Evolutionary conservation across 2,329 filamentous ascomycete species (phyloP), one percentile per base, ranked within the genome.

Genomic region (Talaromyces sp.): DNA sequence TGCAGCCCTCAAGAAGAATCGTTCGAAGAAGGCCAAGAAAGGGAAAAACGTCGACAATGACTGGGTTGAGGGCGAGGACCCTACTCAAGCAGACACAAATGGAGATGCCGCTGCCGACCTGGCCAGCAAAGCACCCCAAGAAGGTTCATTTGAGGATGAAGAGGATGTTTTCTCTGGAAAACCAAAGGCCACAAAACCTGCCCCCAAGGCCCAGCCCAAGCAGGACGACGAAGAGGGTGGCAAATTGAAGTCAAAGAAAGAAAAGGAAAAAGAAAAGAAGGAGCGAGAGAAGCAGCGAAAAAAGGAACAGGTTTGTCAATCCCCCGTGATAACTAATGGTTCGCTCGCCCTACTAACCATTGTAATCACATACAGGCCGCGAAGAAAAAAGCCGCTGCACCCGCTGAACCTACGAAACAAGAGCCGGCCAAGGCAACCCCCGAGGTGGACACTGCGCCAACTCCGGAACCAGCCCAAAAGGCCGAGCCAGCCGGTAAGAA

Each of bases 221-320:
- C 65, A 64, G n/a, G 68, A 69, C 19, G 82, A 80, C 21, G 82
- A 78, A 11, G 82, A 81, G 4, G 80, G 81, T 62, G 88, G 88
- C 51, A 85, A 87, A 59, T 83, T 98, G 55, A 87, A 98, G 79
- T 96, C 91, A 43, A 99, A 98, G 85, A 95, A 96, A 61, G 93
- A 99, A 80, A 99, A 99, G 81, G 95, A 99, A 76, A 96, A 91
- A 78, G 83, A 93, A 71, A 98, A 93, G 84, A 99, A 97, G 80
- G 95, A 99, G 81, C 87, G 91, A 63, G 95, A 99, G 81, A 99
- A 99, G 86, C 90, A 95, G 80, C 85, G 93, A 67, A 99, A 99
- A 81, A 99, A 93, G 86, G 95, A 99, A 78, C 89, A 98, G 85
- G 91, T 95, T 75, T 61, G 81, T 72, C 43, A 56, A 51, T 13